Evolutionary conservation across 805 yeast species (phyloP).

Genomic region (Pichia californica): DNA sequence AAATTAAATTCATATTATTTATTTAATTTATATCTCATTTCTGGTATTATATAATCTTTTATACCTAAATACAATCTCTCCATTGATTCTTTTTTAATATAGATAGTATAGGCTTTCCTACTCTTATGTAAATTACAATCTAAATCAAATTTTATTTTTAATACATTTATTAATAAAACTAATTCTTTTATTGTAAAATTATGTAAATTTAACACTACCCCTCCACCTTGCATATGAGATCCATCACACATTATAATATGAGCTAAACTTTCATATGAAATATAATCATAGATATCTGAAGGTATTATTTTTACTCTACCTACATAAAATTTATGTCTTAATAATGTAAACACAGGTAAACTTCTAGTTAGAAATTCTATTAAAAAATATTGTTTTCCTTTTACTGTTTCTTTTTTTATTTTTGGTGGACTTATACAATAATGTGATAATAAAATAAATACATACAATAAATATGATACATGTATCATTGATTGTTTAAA

Average conservation of each 20-base stretch:
- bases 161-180: neutral
- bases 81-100: slow-evolving; percentile 1
- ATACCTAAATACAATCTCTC: neutral
- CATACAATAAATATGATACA: slow-evolving; percentile 1
- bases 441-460: slow-evolving; percentile 1
- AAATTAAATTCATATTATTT: neutral
- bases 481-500: slow-evolving; percentile 1
- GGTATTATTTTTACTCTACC: slow-evolving; percentile 1
- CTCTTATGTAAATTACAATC: slow-evolving; percentile 1
- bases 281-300: slow-evolving; percentile 1
- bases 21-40: slow-evolving; percentile 1
- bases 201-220: neutral
- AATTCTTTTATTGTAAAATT: neutral
- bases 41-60: neutral
- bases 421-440: slow-evolving; percentile 1
- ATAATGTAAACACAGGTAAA: neutral
- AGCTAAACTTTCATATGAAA: slow-evolving; percentile 2
- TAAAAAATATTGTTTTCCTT: neutral
- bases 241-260: slow-evolving; percentile 2
- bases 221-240: slow-evolving; percentile 2
- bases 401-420: neutral
- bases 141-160: slow-evolving; percentile 1
- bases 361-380: slow-evolving; percentile 1
- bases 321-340: neutral
- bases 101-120: neutral